Evolutionary conservation across 2,329 filamentous ascomycete genomes (phyloP), one percentile per base, ranked within the genome.

Genomic region (Ophiostoma triangulosporum): DNA sequence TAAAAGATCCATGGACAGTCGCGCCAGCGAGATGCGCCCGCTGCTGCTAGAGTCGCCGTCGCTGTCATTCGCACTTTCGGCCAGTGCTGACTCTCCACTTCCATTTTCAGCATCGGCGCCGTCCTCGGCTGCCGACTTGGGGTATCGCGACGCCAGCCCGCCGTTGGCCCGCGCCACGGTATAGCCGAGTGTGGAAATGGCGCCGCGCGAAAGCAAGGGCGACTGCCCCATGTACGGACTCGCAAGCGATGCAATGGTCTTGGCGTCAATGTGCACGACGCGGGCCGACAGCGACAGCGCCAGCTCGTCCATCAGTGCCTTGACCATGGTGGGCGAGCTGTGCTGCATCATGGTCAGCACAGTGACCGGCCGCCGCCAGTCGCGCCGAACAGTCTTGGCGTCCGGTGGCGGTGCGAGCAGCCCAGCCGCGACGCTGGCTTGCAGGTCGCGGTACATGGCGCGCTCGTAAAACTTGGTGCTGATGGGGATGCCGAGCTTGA

Each of bases 191-290:
- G 74, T 72, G 2, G 78, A 74, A 11, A 78, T 65, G 20, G 70
- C 64, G 1, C 77, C 74, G 12, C 72, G 73, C 4, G 69, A 68
- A 66, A 68, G 72, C 56, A 77, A 63, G 6, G 64, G 61, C 7
- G 68, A 73, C 61, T 86, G 80, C 4, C 83, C 84, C 9, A 90
- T 67, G 60, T 89, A 88, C 43, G 79, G 74, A 3, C 83, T 84
- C 0, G 83, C 74, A 26, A 93, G 70, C 50, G 83, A 74, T 3
- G 84, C 84, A 52, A 94, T 68, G 61, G 85, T 83, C 57, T 82
- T 77, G 1, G 86, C 80, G 62, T 83, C 78, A 11, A 94, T 64
- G 20, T 78, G 75, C 31, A 93, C 68, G 3, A 91, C 62, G 59
- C 91, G 81, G 3, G 86, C 83, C 6, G 69, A 70, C 6, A 85